A percentile compares a stretch with the other conserved stretches of the same genome.
phyloP scores from a whole-genome alignment of 2,329 filamentous ascomycete species.

The Alternaria angustiovoidea region DNA sequence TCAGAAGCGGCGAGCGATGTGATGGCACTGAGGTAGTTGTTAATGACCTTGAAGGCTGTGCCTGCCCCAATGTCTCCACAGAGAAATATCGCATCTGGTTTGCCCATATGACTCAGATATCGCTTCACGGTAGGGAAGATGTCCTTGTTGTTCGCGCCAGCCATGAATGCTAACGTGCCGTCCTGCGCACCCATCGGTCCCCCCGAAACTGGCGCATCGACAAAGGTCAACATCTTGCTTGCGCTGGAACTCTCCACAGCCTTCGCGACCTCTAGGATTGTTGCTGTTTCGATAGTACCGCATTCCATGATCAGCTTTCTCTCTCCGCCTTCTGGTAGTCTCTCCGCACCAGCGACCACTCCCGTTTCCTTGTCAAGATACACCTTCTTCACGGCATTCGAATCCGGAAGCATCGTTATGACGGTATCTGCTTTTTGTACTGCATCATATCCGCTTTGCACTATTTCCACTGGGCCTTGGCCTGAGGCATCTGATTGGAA shows the following conservation, averaged over 20 bases:
- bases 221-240: constrained; percentile 73
- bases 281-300: constrained; percentile 93
- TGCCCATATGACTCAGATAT: constrained; percentile 81
- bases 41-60: constrained; percentile 88
- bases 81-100: constrained; percentile 73
- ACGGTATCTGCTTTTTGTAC: constrained; percentile 50
- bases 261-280: constrained; percentile 79
- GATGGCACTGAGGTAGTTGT: constrained; percentile 93
- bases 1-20: constrained; percentile 79
- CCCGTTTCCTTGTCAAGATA: constrained; percentile 54
- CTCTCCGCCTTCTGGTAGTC: constrained; percentile 46
- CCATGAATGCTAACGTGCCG: constrained; percentile 92
- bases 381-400: constrained; percentile 48
- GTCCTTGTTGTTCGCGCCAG: constrained; percentile 67
- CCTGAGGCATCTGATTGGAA: constrained; percentile 50
- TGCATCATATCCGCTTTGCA: constrained; percentile 52
- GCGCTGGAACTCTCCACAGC: constrained; percentile 60
- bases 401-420: constrained; percentile 54
- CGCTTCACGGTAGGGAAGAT: constrained; percentile 66
- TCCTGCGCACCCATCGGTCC: constrained; percentile 89
- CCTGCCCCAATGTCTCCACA: constrained; percentile 84
- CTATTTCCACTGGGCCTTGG: constrained; percentile 48
- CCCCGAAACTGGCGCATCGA: constrained; percentile 95
- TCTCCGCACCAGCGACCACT: constrained; percentile 51
- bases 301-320: constrained; percentile 89